Base-by-base conservation (phyloP, 2,329 filamentous ascomycete species). In the Alternaria burnsii region DNA sequence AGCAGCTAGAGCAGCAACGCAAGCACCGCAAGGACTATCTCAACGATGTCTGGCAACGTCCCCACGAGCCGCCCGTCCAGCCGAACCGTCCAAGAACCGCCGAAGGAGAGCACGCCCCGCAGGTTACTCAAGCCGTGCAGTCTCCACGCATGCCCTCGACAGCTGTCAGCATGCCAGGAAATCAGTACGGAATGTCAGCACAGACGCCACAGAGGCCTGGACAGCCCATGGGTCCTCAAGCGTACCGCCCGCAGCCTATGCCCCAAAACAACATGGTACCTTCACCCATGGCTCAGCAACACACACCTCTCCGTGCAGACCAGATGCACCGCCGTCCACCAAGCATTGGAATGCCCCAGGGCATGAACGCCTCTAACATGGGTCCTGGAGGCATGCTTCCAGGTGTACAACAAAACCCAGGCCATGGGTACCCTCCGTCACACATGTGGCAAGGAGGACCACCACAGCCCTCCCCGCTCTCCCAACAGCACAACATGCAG, bases 11-110 rank as follows among this genome's bases (percentile, higher is more conserved):
- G 72, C 87, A 91, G 69, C 91, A 94, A 77, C 90, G 94, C 59
- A 88, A 88, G 40, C 89, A 91, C 79, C 91, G 95, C 59, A 87
- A 85, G 60, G 89, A 94, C 59, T 96, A 93, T 68, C 84, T 97
- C 66, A 89, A 94, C 55, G 89, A 88, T 56, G 86, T 93, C 66
- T 98, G 94, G 91, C 87, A 90, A 66, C 87, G 91, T 62, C 90
- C 91, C 11, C 93, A 96, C 67, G 93, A 97, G 74, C 88, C 91
- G 60, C 89, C 92, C 4, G 80, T 81, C 20, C 82, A 84, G n/a
- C 81, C 80, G 46, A 80, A 78, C 58, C 78, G 77, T 24, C 76
- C 77, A 51, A 72, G 72, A 36, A 76, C 78, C 12, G 73, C 76
- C 12, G 78, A 80, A 38, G 74, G 71, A 26, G 81, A 81, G 10